Percentiles rank a stretch among this genome's conserved stretches.
Evolutionary conservation across 2,329 filamentous ascomycete genomes (phyloP).

Genomic region (Cytospora paraplurivora): DNA sequence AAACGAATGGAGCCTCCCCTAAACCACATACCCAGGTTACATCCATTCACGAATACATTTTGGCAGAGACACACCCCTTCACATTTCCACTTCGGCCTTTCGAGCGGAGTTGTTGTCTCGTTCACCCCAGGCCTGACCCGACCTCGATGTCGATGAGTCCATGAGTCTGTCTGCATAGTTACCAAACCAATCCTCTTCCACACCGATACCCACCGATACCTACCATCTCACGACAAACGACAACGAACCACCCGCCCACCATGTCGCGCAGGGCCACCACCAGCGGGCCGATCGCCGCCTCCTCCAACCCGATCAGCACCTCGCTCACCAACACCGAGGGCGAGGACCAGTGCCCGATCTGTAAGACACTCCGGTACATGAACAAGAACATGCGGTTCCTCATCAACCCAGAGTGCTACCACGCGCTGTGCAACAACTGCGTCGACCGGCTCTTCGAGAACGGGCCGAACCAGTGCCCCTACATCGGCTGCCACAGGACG

Average conservation of each 20-base stretch:
- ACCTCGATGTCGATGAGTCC: neutral
- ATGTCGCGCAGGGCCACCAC: constrained; percentile 43
- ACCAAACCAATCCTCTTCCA: neutral
- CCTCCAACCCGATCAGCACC: constrained; percentile 22
- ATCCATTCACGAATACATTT: neutral
- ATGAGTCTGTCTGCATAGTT: neutral
- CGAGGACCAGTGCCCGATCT: constrained; percentile 86
- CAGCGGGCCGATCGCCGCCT: constrained; percentile 26
- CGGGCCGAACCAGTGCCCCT: constrained; percentile 89
- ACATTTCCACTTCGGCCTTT: neutral
- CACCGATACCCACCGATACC: neutral
- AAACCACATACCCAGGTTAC: too few species aligned
- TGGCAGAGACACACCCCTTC: neutral
- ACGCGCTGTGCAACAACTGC: constrained; percentile 97
- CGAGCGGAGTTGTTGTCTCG: neutral
- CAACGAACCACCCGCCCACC: constrained; percentile 20
- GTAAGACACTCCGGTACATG: constrained; percentile 94
- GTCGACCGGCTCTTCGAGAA: constrained; percentile 92
- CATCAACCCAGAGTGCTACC: constrained; percentile 98
- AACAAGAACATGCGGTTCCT: constrained; percentile 93
- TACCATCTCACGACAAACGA: neutral
- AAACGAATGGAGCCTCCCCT: too few species aligned
- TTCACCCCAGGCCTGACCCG: neutral
- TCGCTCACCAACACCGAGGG: constrained; percentile 36
- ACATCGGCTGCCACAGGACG: constrained; percentile 84